These are phyloP conservation scores for Colletotrichum sp. DNA, from an alignment of 2,329 filamentous ascomycete genomes.

Conservation along the genomic window DNA sequence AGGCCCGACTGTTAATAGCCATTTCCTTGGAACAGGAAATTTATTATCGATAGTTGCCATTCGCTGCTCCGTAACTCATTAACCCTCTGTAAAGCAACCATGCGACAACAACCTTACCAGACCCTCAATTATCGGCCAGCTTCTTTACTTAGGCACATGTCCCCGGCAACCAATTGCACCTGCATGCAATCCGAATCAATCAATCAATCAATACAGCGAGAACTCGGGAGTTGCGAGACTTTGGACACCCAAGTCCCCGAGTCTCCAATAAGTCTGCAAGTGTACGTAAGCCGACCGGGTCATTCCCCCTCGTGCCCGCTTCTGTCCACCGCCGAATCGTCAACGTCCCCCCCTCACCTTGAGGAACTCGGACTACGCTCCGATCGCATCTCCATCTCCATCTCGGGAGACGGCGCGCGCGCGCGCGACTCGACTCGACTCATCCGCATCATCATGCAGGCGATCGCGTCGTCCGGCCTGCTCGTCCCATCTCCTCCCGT, in stretches of 20 bases:
- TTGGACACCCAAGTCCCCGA: not conserved
- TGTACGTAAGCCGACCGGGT: not conserved
- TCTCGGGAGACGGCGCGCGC: conserved; percentile 10
- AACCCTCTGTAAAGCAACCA: conserved; percentile 1
- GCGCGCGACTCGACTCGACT: conserved; percentile 3
- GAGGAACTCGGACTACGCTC: conserved; percentile 12
- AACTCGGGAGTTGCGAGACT: not conserved
- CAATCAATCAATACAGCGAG: not conserved
- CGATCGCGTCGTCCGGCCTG: not conserved
- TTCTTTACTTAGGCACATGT: not conserved
- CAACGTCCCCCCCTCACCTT: not conserved
- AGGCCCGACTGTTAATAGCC: conserved; percentile 1
- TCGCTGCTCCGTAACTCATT: not conserved
- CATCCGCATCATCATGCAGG: conserved; percentile 11
- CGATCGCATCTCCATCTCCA: conserved; percentile 14
- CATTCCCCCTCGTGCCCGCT: not conserved
- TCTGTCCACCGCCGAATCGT: conserved; percentile 2
- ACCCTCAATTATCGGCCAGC: not conserved
- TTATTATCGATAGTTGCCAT: not conserved
- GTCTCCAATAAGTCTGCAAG: not conserved
- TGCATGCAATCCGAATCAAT: not conserved
- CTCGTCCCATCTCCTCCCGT: not conserved
- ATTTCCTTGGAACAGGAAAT: conserved; percentile 9
- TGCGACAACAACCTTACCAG: not conserved
- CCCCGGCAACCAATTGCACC: not conserved